Evolutionary conservation across 2,329 filamentous ascomycete species (phyloP), one percentile per base, ranked within the genome.

Genomic region (Remersonia thermophila): DNA sequence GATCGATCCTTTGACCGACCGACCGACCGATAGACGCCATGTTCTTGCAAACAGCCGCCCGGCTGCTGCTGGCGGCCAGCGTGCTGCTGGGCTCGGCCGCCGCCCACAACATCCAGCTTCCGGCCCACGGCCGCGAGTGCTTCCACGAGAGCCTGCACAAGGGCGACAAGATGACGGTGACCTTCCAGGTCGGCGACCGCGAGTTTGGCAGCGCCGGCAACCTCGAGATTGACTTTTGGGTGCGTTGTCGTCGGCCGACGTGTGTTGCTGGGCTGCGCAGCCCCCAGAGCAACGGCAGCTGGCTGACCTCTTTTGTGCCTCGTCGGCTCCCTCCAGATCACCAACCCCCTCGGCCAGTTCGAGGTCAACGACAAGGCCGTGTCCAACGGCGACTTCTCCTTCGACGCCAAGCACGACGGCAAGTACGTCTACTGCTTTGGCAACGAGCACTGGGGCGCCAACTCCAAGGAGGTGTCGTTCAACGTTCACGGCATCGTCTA

Each of bases 401-500:
- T 98, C 63, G 81, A 77, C 27, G 87, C 91, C 35, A 67, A 71
- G 51, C 65, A 77, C 55, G 87, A 98, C 59, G 91, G 91, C 47
- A 86, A 83, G 64, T 95, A 83, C 66, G 68, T 74, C 39, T 98
- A 98, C 76, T 98, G 91, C 76, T 98, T 98, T 67, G 93, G 91
- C 63, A 98, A 98, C 64, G 89, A 96, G 69, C 81, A 91, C 60
- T 98, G 89, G 86, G 83, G 84, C 40, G 86, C 87, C 40, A 85
- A 85, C 60, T 93, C 77, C 57, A 98, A 98, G 66, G 91, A 98
- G 61, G 89, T 98, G 36, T 93, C 85, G 38, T 98, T 98, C 76
- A 98, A 98, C 60, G 91, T 98, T 35, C 91, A 98, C 63, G 91
- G 91, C 51, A 85, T 98, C 47, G 89, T 98, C 56, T 98, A 96